Evolutionary conservation across 1,139 yeast genomes (phyloP).

Genomic region (Protomyces inundatus): DNA sequence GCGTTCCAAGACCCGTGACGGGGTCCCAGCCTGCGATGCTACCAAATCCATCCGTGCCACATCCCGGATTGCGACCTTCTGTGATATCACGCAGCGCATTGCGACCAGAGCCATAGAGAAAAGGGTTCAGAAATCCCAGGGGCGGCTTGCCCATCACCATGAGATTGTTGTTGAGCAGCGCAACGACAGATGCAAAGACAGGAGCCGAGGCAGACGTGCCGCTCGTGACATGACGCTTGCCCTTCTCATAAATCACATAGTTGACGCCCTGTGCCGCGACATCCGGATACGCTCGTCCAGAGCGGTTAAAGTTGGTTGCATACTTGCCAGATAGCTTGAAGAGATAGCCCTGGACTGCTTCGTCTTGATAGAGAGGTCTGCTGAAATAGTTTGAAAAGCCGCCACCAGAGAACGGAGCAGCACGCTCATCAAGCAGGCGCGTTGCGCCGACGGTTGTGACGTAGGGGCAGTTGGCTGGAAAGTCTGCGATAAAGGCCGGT

Average conservation of each 20-base stretch:
- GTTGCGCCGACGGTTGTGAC: conserved; percentile 17
- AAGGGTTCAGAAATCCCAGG: conserved; percentile 13
- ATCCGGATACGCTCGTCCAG: conserved; percentile 14
- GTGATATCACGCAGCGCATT: conserved; percentile 9
- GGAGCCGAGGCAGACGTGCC: conserved; percentile 24
- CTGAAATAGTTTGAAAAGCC: conserved; percentile 3
- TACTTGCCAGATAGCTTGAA: background rate
- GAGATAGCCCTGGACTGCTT: background rate
- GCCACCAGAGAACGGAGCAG: conserved; percentile 8
- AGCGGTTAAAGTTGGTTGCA: background rate
- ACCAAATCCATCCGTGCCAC: conserved; percentile 18
- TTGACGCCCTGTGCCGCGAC: conserved; percentile 13
- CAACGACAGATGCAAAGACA: background rate
- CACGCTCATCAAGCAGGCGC: background rate
- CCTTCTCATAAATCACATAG: conserved; percentile 1
- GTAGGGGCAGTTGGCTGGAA: conserved; percentile 18
- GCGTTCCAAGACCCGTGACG: conserved; percentile 18
- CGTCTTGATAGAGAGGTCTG: conserved; percentile 4
- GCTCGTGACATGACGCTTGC: background rate
- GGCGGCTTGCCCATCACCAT: conserved; percentile 3
- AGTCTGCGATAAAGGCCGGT: conserved; percentile 5
- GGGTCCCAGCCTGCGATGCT: conserved; percentile 15
- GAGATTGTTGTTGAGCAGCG: conserved; percentile 2
- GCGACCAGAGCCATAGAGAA: conserved; percentile 3
- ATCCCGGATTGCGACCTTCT: conserved; percentile 5